A percentile compares a stretch with the other conserved stretches of the same genome.
Conservation (phyloP, 768 basidiomycete genomes). For the Gymnopilus junonius region DNA sequence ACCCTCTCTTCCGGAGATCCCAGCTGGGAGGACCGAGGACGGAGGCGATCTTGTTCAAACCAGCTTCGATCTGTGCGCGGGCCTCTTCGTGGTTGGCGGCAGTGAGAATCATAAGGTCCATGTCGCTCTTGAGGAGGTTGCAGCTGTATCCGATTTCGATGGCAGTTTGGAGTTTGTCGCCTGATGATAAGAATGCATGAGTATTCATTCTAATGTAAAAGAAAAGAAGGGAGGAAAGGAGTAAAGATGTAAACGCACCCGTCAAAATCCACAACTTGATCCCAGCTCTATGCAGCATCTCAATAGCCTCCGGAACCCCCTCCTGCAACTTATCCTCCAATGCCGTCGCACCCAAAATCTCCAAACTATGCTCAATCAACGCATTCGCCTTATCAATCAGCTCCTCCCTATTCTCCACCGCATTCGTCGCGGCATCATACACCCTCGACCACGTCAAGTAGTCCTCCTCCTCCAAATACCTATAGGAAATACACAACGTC, state of each 20-base stretch:
- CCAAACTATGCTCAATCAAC: constrained; percentile 77
- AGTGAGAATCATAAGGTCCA: constrained; percentile 98
- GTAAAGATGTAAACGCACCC: no score
- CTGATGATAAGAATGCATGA: constrained; percentile 35
- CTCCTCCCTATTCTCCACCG: constrained; percentile 83
- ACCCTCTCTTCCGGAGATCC: constrained; percentile 66
- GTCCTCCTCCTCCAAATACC: constrained; percentile 81
- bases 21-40: constrained; percentile 75
- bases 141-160: constrained; percentile 98
- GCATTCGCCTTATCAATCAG: constrained; percentile 90
- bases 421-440: constrained; percentile 83
- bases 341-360: constrained; percentile 93
- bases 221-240: no score
- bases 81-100: constrained; percentile 78
- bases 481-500: constrained; percentile 88
- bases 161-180: constrained; percentile 97
- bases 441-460: constrained; percentile 78
- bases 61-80: constrained; percentile 87
- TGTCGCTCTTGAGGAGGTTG: constrained; percentile 90
- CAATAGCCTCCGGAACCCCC: constrained; percentile 96
- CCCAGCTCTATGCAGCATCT: constrained; percentile 86
- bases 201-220: not conserved
- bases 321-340: constrained; percentile 97
- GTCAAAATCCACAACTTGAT: constrained; percentile 99
- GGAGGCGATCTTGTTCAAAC: constrained; percentile 92